These are phyloP conservation scores for Entophlyctis luteolus DNA, from an alignment of 192 early-diverging fungal species.

Conservation along the genomic window DNA sequence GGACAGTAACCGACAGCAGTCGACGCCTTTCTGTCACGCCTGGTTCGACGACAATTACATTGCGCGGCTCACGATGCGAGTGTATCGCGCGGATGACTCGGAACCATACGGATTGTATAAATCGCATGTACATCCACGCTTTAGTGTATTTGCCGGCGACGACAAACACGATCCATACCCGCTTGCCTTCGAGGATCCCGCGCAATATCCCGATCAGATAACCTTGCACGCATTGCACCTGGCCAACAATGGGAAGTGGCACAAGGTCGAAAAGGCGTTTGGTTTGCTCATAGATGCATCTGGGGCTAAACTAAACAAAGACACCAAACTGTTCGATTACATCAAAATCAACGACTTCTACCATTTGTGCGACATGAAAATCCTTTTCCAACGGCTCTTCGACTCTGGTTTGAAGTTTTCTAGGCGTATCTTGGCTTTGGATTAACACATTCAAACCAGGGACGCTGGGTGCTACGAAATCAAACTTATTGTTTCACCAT, in stretches of 20 bases:
- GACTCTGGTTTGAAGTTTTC: conserved; percentile 3
- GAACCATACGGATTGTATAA: conserved; percentile 5
- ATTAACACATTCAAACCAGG: too few species aligned
- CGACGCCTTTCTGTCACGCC: conserved; percentile 5
- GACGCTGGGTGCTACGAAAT: neutral
- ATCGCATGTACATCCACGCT: neutral
- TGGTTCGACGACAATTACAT: conserved; percentile 16
- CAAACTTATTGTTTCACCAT: neutral
- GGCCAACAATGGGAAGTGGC: neutral
- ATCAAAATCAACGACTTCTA: neutral
- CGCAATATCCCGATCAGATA: conserved; percentile 17
- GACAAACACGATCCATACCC: conserved; percentile 1
- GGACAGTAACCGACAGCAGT: neutral
- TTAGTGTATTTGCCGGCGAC: neutral
- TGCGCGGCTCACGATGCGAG: conserved; percentile 2
- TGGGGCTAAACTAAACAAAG: neutral
- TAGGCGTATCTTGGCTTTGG: too few species aligned
- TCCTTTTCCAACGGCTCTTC: neutral
- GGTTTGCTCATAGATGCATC: neutral
- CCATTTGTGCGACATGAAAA: conserved; percentile 14
- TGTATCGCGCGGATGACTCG: neutral
- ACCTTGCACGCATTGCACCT: conserved; percentile 11
- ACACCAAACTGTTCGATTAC: neutral
- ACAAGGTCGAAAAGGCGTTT: neutral
- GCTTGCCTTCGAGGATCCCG: conserved; percentile 3